These are phyloP conservation scores for Halenospora varia DNA, from an alignment of 495 filamentous ascomycete species.

Conservation along the genomic window DNA sequence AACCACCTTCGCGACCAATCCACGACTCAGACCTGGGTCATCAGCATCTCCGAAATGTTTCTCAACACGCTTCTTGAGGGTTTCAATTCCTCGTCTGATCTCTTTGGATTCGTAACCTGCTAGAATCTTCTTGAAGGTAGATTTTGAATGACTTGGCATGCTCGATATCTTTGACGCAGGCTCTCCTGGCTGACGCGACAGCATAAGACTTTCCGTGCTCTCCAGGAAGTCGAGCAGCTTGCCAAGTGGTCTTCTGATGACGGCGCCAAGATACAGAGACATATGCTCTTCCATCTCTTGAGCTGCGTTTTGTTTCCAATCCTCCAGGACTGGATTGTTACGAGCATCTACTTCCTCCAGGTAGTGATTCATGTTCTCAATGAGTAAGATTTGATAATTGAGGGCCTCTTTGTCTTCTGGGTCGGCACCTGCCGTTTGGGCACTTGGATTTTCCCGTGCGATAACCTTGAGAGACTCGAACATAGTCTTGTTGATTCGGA, in stretches of 20 bases:
- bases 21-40: constrained; percentile 59
- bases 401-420: constrained; percentile 91
- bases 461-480: constrained; percentile 95
- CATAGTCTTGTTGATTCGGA: constrained; percentile 89
- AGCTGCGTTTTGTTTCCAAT: constrained; percentile 72
- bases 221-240: constrained; percentile 89
- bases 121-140: constrained; percentile 79
- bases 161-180: constrained; percentile 49
- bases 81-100: constrained; percentile 77
- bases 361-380: constrained; percentile 99
- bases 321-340: constrained; percentile 66
- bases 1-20: constrained; percentile 73
- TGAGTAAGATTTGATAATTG: constrained; percentile 94
- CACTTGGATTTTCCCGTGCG: constrained; percentile 82
- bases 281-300: constrained; percentile 85
- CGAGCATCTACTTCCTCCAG: constrained; percentile 83
- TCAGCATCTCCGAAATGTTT: constrained; percentile 94
- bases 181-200: constrained; percentile 37
- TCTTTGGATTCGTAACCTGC: constrained; percentile 76
- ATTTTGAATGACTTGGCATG: constrained; percentile 73
- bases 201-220: constrained; percentile 68
- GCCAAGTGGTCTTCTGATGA: constrained; percentile 84
- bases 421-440: constrained; percentile 53
- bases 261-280: constrained; percentile 77
- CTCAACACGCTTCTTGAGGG: constrained; percentile 83